Percentiles rank a stretch among this genome's conserved stretches.
Evolutionary conservation across 352 stramenopile species (phyloP).

Genomic region (Phytophthora brassicae): DNA sequence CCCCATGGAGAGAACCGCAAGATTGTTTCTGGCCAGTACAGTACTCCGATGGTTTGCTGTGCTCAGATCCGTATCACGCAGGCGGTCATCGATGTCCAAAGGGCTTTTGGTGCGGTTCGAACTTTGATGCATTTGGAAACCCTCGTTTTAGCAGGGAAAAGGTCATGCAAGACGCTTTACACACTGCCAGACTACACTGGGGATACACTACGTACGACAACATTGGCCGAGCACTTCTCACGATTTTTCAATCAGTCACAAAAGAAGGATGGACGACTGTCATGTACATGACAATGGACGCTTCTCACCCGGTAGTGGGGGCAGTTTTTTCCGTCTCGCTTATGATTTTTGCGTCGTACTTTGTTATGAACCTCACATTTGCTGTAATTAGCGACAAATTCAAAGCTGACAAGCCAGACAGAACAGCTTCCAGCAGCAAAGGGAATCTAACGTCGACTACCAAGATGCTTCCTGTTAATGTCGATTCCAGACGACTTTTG

Average conservation of each 20-base stretch:
- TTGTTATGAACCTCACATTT: conserved; percentile 93
- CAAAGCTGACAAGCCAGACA: conserved; percentile 51
- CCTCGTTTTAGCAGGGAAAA: conserved; percentile 49
- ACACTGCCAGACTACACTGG: conserved; percentile 73
- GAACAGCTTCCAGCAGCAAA: conserved; percentile 71
- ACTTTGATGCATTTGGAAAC: conserved; percentile 76
- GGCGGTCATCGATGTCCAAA: conserved; percentile 55
- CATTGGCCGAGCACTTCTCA: conserved; percentile 87
- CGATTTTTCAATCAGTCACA: conserved; percentile 94
- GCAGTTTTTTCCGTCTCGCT: conserved; percentile 89
- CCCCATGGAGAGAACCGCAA: conserved; percentile 58
- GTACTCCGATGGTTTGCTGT: conserved; percentile 69
- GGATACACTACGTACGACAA: conserved; percentile 95
- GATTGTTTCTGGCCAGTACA: conserved; percentile 94
- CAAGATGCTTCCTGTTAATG: too few species aligned
- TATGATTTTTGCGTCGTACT: conserved; percentile 92
- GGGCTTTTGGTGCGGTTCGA: conserved; percentile 52
- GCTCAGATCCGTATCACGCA: conserved; percentile 37
- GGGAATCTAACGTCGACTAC: too few species aligned
- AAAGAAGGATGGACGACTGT: conserved; percentile 93
- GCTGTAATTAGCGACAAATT: conserved; percentile 93
- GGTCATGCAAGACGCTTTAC: conserved; percentile 59
- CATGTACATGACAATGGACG: conserved; percentile 91
- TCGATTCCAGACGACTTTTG: too few species aligned
- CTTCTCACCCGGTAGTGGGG: conserved; percentile 54